These are phyloP conservation scores for Erodium moschatum DNA, from an alignment of 441 rosid species.

Conservation along the genomic window DNA sequence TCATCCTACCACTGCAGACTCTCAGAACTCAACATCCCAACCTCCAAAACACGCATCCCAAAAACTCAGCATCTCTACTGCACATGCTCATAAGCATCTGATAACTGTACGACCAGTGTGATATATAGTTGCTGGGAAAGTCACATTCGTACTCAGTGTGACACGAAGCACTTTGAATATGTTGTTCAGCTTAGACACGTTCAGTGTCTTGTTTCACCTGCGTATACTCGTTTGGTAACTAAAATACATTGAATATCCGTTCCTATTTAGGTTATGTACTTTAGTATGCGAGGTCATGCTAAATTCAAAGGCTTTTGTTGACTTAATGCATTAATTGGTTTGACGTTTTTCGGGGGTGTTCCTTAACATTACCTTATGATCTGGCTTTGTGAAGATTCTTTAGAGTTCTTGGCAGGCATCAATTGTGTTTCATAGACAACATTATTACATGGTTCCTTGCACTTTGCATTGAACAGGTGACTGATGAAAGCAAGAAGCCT, in stretches of 20 bases:
- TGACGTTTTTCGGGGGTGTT: neutral
- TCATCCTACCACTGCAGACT: too few species aligned
- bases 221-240: neutral
- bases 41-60: too few species aligned
- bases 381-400: neutral
- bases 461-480: conserved; percentile 38
- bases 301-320: neutral
- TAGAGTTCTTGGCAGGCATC: neutral
- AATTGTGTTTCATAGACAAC: neutral
- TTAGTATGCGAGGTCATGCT: neutral
- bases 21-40: too few species aligned
- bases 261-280: neutral
- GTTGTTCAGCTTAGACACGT: neutral
- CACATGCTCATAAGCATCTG: neutral
- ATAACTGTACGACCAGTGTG: neutral
- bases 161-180: neutral
- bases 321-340: neutral
- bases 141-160: neutral
- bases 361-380: neutral
- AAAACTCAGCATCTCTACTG: too few species aligned
- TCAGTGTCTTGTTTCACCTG: neutral
- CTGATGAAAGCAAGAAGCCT: conserved; percentile 27
- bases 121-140: neutral
- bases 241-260: too few species aligned
- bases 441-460: conserved; percentile 9